phyloP scores from a whole-genome alignment of 2,329 filamentous ascomycete species.

The Neophaeococcomyces mojaviensis region DNA sequence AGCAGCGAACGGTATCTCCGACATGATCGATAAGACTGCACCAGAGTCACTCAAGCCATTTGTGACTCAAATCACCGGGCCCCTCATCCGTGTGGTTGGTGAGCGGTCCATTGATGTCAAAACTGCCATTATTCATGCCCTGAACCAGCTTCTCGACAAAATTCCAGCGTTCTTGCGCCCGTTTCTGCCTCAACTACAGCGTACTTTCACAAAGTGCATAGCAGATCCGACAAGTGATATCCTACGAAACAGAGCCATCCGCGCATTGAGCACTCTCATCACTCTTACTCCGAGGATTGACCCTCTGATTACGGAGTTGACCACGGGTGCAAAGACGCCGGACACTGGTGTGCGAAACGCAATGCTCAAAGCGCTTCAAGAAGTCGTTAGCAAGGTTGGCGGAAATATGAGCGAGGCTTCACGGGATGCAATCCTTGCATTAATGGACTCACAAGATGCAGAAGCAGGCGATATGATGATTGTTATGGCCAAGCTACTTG shows the following conservation, averaged over 20 bases:
- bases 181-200: slow-evolving; percentile 90
- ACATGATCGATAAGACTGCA: slow-evolving; percentile 88
- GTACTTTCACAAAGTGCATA: slow-evolving; percentile 92
- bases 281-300: slow-evolving; percentile 93
- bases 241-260: slow-evolving; percentile 78
- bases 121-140: slow-evolving; percentile 77
- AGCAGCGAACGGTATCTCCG: slow-evolving; percentile 85
- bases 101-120: slow-evolving; percentile 95
- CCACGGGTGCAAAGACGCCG: slow-evolving; percentile 86
- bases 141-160: slow-evolving; percentile 94
- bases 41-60: slow-evolving; percentile 84
- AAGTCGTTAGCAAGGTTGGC: slow-evolving; percentile 92
- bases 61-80: slow-evolving; percentile 94
- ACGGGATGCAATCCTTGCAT: slow-evolving; percentile 70
- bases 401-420: slow-evolving; percentile 90
- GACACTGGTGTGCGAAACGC: slow-evolving; percentile 84
- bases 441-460: slow-evolving; percentile 80
- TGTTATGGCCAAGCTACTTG: slow-evolving; percentile 82
- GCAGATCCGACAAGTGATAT: slow-evolving; percentile 89
- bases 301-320: slow-evolving; percentile 83
- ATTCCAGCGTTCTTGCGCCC: slow-evolving; percentile 93
- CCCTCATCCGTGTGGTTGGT: slow-evolving; percentile 93
- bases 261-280: slow-evolving; percentile 89
- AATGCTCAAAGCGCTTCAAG: slow-evolving; percentile 94
- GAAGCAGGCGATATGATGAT: slow-evolving; percentile 73